Conservation (phyloP, 768 basidiomycete species). For the Mycena latifolia region DNA sequence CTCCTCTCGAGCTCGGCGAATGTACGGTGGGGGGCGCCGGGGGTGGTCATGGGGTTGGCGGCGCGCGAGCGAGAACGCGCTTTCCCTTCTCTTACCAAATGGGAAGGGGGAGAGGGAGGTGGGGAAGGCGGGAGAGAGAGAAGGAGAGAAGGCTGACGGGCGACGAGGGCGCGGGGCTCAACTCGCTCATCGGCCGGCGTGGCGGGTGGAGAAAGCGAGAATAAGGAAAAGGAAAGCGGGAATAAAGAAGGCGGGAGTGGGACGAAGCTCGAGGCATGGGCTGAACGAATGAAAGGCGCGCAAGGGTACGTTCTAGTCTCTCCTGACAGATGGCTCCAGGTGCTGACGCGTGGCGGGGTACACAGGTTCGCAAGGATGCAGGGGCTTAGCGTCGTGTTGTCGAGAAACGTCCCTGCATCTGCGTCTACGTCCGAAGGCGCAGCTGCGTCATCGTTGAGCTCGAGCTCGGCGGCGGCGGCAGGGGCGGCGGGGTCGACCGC, state of each 20-base stretch:
- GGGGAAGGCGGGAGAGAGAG: too few relatives aligned
- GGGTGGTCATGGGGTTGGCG: constrained; percentile 62
- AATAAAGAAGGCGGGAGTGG: too few relatives aligned
- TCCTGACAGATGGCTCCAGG: too few relatives aligned
- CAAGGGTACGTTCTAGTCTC: constrained; percentile 68
- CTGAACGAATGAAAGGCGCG: constrained; percentile 64
- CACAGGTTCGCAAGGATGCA: constrained; percentile 73
- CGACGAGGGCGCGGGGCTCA: constrained; percentile 67
- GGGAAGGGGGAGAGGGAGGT: too few relatives aligned
- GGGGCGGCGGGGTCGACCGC: too few relatives aligned
- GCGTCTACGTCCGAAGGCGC: constrained; percentile 34
- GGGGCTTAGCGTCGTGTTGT: constrained; percentile 64
- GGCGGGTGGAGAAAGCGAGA: constrained; percentile 42
- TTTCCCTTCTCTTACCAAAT: too few relatives aligned
- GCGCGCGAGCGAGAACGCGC: constrained; percentile 61
- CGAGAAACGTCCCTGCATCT: constrained; percentile 48
- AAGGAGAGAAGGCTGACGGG: too few relatives aligned
- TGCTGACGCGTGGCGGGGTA: too few relatives aligned
- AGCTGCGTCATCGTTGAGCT: constrained; percentile 23
- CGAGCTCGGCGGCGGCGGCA: constrained; percentile 33
- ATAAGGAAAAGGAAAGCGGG: too few relatives aligned
- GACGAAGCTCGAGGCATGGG: too few relatives aligned
- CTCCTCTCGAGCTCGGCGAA: constrained; percentile 68
- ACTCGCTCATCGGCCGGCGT: constrained; percentile 72
- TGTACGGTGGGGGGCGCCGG: constrained; percentile 60